A percentile compares a stretch with the other conserved stretches of the same genome.
phyloP scores from a whole-genome alignment of 306 rosid genomes.

The Morella rubra region DNA sequence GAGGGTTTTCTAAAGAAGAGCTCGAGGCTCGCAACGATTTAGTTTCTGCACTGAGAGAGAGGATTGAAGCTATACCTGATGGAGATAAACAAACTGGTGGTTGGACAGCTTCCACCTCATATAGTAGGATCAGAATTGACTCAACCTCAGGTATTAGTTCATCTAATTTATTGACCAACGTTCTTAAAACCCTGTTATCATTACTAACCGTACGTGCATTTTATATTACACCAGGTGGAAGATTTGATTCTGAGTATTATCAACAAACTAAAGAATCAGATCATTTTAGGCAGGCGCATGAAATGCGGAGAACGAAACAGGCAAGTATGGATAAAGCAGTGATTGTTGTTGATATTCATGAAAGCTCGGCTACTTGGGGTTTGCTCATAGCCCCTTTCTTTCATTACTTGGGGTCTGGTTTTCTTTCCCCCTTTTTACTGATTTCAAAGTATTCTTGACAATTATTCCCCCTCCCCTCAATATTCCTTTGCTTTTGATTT shows the following conservation, averaged over 20 bases:
- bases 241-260: conserved; percentile 30
- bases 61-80: conserved; percentile 38
- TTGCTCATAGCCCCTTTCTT: neutral
- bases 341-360: neutral
- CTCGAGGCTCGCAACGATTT: conserved; percentile 33
- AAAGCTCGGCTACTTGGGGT: neutral
- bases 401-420: neutral
- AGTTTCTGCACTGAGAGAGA: conserved; percentile 29
- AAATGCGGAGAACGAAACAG: conserved; percentile 44
- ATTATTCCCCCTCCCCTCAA: no score
- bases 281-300: conserved; percentile 36
- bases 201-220: neutral
- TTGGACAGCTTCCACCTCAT: conserved; percentile 30
- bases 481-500: neutral
- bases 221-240: conserved; percentile 23
- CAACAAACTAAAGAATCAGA: conserved; percentile 37
- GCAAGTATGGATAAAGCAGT: conserved; percentile 14
- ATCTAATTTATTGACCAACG: neutral
- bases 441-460: neutral
- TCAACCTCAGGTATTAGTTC: conserved; percentile 20
- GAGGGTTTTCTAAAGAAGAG: conserved; percentile 37
- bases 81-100: conserved; percentile 25
- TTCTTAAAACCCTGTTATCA: neutral
- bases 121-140: conserved; percentile 30
- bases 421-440: neutral